Conservation (phyloP, 2,329 filamentous ascomycete genomes). For the Verticillium nubilum region DNA sequence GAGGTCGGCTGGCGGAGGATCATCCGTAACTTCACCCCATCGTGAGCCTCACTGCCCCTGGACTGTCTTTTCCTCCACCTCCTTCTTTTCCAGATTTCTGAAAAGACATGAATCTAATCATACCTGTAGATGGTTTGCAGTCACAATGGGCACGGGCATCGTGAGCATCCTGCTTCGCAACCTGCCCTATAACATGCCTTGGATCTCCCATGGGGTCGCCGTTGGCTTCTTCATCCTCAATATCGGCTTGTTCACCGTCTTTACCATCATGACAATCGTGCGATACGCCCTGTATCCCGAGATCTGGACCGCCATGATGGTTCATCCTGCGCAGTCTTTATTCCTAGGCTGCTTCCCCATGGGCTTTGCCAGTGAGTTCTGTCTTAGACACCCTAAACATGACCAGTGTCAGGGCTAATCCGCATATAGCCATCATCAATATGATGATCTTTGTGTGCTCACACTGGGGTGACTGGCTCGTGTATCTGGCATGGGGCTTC, state of each 20-base stretch:
- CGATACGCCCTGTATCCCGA: conserved; percentile 61
- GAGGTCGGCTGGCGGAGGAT: conserved; percentile 37
- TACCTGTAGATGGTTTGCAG: conserved; percentile 46
- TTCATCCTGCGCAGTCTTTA: conserved; percentile 60
- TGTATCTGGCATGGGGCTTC: conserved; percentile 48
- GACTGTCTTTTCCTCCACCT: too few species aligned
- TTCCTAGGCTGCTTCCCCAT: conserved; percentile 67
- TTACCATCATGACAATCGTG: conserved; percentile 47
- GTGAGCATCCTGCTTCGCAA: conserved; percentile 57
- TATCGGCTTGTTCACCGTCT: conserved; percentile 48
- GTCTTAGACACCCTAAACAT: background rate
- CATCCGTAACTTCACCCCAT: conserved; percentile 49
- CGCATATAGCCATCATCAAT: conserved; percentile 48
- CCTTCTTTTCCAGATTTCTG: too few species aligned
- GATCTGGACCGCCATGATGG: conserved; percentile 61
- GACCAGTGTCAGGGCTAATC: background rate
- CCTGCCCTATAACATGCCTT: conserved; percentile 53
- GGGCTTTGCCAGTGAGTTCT: conserved; percentile 50
- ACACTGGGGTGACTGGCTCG: conserved; percentile 56
- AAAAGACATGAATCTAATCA: background rate
- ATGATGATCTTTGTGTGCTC: conserved; percentile 57
- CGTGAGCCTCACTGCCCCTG: conserved; percentile 27
- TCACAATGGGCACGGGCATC: conserved; percentile 64
- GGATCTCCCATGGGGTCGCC: conserved; percentile 36
- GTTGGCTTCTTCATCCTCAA: conserved; percentile 58